phyloP scores from a whole-genome alignment of 768 basidiomycete species.

The Lactifluus rugatus region DNA sequence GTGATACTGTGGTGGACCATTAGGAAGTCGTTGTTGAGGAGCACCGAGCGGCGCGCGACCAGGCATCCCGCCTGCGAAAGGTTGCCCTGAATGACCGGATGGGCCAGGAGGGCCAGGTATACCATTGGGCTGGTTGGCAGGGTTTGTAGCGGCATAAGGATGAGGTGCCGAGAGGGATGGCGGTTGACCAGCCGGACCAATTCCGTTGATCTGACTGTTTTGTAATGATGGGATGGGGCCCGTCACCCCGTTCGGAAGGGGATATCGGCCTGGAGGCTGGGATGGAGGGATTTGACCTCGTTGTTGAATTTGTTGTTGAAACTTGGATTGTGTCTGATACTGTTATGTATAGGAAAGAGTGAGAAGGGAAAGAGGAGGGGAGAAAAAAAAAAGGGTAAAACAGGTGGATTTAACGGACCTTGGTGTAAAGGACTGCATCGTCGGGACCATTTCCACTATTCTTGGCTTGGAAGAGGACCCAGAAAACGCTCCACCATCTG shows the following conservation, averaged over 20 bases:
- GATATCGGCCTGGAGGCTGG: slow-evolving; percentile 19
- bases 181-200: slow-evolving; percentile 22
- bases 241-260: slow-evolving; percentile 21
- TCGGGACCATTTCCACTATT: slow-evolving; percentile 56
- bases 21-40: slow-evolving; percentile 36
- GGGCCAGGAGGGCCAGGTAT: slow-evolving; percentile 3
- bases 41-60: slow-evolving; percentile 28
- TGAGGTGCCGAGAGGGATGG: slow-evolving; percentile 12
- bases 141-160: slow-evolving; percentile 17
- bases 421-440: slow-evolving; percentile 61
- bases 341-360: slow-evolving; percentile 9
- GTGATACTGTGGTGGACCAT: slow-evolving; percentile 43
- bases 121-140: slow-evolving; percentile 25
- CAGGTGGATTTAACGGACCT: slow-evolving; percentile 35
- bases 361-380: neutral
- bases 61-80: slow-evolving; percentile 17
- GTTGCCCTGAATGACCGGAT: slow-evolving; percentile 10
- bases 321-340: slow-evolving; percentile 30
- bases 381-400: neutral
- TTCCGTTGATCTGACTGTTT: slow-evolving; percentile 25
- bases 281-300: neutral
- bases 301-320: neutral
- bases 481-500: slow-evolving; percentile 88
- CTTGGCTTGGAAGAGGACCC: slow-evolving; percentile 77
- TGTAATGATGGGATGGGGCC: slow-evolving; percentile 15